Evolutionary conservation across 768 basidiomycete species (phyloP).

Genomic region (Tricholoma matsutake): DNA sequence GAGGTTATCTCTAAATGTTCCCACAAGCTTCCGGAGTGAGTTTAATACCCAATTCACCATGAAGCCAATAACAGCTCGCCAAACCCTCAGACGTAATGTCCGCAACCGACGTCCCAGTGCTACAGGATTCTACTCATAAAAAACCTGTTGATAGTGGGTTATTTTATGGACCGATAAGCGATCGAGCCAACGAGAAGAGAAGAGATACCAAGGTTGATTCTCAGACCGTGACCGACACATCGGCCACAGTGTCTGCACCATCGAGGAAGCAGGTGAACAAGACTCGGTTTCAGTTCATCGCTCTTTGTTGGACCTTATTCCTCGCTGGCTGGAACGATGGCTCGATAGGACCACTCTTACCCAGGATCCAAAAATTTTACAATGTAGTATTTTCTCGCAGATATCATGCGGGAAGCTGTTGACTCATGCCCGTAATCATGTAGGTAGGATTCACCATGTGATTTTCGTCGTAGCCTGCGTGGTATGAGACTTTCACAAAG

Average conservation of each 20-base stretch:
- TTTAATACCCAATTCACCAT: no score
- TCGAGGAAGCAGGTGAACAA: constrained; percentile 21
- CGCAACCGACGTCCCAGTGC: not conserved
- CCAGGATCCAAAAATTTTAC: constrained; percentile 61
- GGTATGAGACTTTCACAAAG: constrained; percentile 22
- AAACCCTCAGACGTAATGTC: not conserved
- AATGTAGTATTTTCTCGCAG: constrained; percentile 40
- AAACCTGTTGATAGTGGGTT: not conserved
- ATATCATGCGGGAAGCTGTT: not conserved
- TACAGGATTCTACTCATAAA: not conserved
- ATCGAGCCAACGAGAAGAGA: not conserved
- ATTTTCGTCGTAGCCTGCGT: constrained; percentile 51
- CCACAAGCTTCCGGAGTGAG: no score
- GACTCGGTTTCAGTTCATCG: constrained; percentile 44
- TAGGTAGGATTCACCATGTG: constrained; percentile 48
- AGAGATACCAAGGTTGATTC: not conserved
- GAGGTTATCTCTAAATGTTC: no score
- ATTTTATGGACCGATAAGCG: not conserved
- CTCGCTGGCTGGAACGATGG: constrained; percentile 80
- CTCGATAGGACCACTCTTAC: constrained; percentile 72
- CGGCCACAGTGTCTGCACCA: constrained; percentile 3
- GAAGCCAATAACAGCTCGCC: no score
- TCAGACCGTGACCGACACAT: not conserved
- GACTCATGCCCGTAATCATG: not conserved
- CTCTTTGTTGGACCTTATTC: constrained; percentile 56